phyloP scores from a whole-genome alignment of 345 rosid species.

The Pistacia vera region DNA sequence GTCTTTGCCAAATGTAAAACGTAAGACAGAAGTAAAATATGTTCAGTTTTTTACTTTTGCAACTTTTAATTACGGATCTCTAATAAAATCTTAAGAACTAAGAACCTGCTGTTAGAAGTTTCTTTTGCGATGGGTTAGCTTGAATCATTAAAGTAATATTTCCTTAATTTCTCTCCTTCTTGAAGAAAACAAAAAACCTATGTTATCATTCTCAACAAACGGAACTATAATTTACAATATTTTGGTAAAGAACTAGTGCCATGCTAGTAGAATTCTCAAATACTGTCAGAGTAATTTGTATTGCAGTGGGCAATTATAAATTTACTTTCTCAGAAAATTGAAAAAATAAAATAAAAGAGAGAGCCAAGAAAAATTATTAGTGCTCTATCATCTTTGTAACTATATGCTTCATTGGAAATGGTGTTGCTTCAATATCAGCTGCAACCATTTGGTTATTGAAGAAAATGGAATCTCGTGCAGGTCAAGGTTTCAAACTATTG shows the following conservation, averaged over 20 bases:
- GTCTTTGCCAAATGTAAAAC: not conserved
- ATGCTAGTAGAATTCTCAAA: not conserved
- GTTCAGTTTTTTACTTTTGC: not conserved
- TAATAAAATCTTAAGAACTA: not conserved
- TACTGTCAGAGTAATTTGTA: not conserved
- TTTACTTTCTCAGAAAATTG: not conserved
- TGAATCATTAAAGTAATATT: not conserved
- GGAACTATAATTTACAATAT: not conserved
- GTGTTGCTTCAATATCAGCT: not conserved
- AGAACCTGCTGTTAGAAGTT: not conserved
- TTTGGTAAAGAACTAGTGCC: not conserved
- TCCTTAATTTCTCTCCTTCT: no score
- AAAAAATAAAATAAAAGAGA: not conserved
- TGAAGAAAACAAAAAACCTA: no score
- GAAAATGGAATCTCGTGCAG: constrained; percentile 34
- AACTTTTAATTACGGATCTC: not conserved
- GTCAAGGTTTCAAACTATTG: constrained; percentile 62
- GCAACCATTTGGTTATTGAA: not conserved
- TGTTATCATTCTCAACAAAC: not conserved
- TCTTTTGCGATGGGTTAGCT: constrained; percentile 4
- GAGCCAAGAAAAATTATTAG: not conserved
- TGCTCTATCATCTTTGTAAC: no score
- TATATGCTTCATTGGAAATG: not conserved
- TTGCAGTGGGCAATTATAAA: not conserved
- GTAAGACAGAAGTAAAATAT: not conserved